Evolutionary conservation across 805 yeast genomes (phyloP), one percentile per base, ranked within the genome.

Genomic region (Zygosaccharomyces kombuchaensis): DNA sequence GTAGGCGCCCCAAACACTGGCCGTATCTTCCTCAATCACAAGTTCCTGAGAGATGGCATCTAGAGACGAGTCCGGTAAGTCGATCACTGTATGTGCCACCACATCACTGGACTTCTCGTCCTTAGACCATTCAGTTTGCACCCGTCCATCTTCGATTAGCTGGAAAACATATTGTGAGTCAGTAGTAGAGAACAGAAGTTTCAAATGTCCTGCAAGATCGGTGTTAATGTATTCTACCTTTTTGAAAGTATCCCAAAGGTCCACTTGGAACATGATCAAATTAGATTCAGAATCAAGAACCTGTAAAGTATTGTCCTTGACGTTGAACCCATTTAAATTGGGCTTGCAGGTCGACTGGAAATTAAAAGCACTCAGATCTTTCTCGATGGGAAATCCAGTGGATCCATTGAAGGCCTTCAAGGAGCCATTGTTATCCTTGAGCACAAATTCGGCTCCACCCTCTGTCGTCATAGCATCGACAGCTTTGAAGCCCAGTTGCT

Each of bases 61-160:
- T 10, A 53, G 31, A 7, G 47, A 42, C 2, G 48, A 35, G 25
- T 59, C 63, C 9, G 51, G 50, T 3, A 55, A 30, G 23, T 55
- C 56, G 12, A 62, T 44, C 34, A 58, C 53, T 0, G 57, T 45
- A 36, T 66, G 63, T n/a, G 71, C 72, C 5, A 57, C 54, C 3
- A 74, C 63, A 25, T 67, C 53, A 4, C 71, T 59, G 4, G 73
- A 46, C 0, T 77, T 70, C 52, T 70, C 75, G 56, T 77, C 79
- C 47, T 70, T 66, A 2, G 44, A 22, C 82, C 82, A 77, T 8
- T 43, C 31, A 5, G 25, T 34, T 1, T 40, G 19, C 4, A 62
- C 13, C 5, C 43, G 47, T 2, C 66, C 67, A 40, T 66, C 56
- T 5, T 44, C 43, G 34, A 49, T 46, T 23, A 50, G 53, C 16